phyloP scores from a whole-genome alignment of 495 filamentous ascomycete genomes.

The Podospora tetraspora region DNA sequence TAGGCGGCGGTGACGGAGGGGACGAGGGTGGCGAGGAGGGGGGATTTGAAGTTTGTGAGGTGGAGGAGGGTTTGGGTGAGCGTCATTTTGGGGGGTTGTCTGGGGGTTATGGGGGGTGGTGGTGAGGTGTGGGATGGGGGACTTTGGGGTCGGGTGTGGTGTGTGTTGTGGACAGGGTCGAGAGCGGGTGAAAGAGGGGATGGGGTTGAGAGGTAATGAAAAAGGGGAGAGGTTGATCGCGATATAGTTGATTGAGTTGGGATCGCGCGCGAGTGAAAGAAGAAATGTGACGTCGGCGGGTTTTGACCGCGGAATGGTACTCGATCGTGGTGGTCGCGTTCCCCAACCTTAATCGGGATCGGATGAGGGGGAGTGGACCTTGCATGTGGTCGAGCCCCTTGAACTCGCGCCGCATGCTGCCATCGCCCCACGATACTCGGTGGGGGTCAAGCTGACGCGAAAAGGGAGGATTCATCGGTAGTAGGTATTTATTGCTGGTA shows the following conservation, averaged over 20 bases:
- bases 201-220: neutral
- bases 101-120: neutral
- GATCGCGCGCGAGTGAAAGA: neutral
- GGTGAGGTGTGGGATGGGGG: neutral
- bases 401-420: neutral
- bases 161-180: neutral
- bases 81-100: slow-evolving; percentile 34
- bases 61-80: slow-evolving; percentile 48
- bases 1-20: slow-evolving; percentile 54
- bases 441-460: neutral
- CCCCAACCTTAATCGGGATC: slow-evolving; percentile 5
- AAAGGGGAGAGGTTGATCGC: neutral
- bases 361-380: neutral
- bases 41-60: slow-evolving; percentile 51
- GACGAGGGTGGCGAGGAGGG: slow-evolving; percentile 55
- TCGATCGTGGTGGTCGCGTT: neutral
- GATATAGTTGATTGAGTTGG: neutral
- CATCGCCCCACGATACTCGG: neutral
- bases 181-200: too few species aligned
- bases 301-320: neutral
- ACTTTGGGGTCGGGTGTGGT: neutral
- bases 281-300: neutral
- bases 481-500: neutral
- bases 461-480: neutral
- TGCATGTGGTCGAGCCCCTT: neutral